These are phyloP conservation scores for Lagenidium giganteum DNA, from an alignment of 352 stramenopile genomes.

Conservation along the genomic window DNA sequence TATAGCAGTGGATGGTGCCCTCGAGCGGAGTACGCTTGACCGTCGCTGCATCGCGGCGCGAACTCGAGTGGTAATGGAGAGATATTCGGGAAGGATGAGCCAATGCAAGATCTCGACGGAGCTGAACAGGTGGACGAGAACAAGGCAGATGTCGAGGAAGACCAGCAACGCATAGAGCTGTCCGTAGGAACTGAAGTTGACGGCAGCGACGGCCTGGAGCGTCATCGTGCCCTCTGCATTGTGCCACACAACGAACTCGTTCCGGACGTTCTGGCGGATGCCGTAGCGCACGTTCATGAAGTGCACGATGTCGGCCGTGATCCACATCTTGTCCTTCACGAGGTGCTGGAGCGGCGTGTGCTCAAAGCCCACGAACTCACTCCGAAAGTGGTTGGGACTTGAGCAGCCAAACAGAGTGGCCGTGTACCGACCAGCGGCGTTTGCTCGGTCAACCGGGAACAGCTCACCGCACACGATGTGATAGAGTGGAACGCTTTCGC, in stretches of 20 bases:
- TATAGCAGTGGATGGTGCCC: too few species aligned
- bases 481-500: constrained; percentile 10
- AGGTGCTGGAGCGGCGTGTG: constrained; percentile 1
- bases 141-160: constrained; percentile 15
- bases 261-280: constrained; percentile 13
- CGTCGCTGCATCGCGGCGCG: constrained; percentile 6
- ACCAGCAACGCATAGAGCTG: constrained; percentile 14
- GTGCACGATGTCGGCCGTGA: constrained; percentile 11
- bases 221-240: neutral
- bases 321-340: constrained; percentile 8
- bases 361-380: constrained; percentile 8
- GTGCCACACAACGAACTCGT: constrained; percentile 14
- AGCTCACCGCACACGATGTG: constrained; percentile 10
- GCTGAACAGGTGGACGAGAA: constrained; percentile 7
- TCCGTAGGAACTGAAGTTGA: constrained; percentile 18
- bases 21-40: too few species aligned
- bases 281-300: constrained; percentile 12
- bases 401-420: constrained; percentile 8
- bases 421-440: neutral
- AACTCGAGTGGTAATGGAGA: neutral
- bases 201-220: constrained; percentile 1
- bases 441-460: constrained; percentile 2
- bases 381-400: constrained; percentile 8
- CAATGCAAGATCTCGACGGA: constrained; percentile 21
- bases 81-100: constrained; percentile 16